phyloP scores from a whole-genome alignment of 345 rosid species.

The Hypericum androsaemum region DNA sequence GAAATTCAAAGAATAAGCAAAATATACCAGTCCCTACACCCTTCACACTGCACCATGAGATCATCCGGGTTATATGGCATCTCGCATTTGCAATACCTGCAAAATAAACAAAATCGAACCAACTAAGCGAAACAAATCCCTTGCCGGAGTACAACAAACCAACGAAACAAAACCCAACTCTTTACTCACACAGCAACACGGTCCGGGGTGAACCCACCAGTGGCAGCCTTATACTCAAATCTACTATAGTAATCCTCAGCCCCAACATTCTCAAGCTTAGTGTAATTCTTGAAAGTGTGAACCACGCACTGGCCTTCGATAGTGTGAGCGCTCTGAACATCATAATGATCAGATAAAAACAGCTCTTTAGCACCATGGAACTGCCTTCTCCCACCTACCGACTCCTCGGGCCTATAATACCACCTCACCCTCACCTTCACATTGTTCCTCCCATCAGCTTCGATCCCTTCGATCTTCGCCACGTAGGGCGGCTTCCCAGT shows the following conservation, averaged over 20 bases:
- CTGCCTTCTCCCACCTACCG: constrained; percentile 73
- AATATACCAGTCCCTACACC: constrained; percentile 84
- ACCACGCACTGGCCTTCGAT: constrained; percentile 81
- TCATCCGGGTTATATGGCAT: constrained; percentile 94
- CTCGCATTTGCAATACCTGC: constrained; percentile 87
- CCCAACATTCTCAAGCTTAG: constrained; percentile 67
- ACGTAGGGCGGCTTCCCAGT: constrained; percentile 67
- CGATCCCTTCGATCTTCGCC: constrained; percentile 72
- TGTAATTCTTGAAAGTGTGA: constrained; percentile 66
- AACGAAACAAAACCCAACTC: not conserved
- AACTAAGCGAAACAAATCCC: not conserved
- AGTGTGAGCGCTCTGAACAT: constrained; percentile 71
- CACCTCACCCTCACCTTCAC: constrained; percentile 70
- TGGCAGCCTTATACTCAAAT: constrained; percentile 77
- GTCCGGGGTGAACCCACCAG: constrained; percentile 75
- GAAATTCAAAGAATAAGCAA: not conserved
- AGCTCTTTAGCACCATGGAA: constrained; percentile 91
- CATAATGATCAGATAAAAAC: constrained; percentile 74
- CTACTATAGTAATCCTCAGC: constrained; percentile 76
- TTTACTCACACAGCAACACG: constrained; percentile 83
- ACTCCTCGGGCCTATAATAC: constrained; percentile 88
- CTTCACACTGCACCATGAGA: constrained; percentile 88
- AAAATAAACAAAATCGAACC: constrained; percentile 11
- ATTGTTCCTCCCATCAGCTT: constrained; percentile 51
- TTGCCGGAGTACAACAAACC: not conserved